Evolutionary conservation across 441 rosid species (phyloP).

Genomic region (Viola pubescens): DNA sequence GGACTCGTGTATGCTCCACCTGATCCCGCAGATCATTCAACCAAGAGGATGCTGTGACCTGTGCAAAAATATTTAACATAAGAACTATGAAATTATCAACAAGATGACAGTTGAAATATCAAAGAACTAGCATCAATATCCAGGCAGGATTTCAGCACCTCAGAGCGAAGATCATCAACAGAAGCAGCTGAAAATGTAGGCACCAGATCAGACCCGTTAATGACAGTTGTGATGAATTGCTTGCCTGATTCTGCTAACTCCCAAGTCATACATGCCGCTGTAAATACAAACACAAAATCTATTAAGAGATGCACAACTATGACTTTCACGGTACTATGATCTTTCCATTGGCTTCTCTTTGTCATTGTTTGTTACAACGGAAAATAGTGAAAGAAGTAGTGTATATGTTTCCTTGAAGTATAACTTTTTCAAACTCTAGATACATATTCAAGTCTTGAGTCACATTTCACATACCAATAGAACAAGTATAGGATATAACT

Average conservation of each 20-base stretch:
- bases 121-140: constrained; percentile 5
- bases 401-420: neutral
- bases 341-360: neutral
- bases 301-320: constrained; percentile 11
- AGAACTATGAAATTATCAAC: neutral
- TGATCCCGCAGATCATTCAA: constrained; percentile 87
- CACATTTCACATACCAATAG: too few species aligned
- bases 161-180: constrained; percentile 83
- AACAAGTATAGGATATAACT: too few species aligned
- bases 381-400: neutral
- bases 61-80: constrained; percentile 9
- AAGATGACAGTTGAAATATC: neutral
- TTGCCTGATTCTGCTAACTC: constrained; percentile 98
- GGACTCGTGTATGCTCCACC: constrained; percentile 76
- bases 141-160: constrained; percentile 38
- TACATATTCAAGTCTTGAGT: neutral
- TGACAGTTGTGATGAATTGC: constrained; percentile 63
- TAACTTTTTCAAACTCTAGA: neutral
- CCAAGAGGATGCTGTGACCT: constrained; percentile 98
- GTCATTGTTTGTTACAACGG: neutral
- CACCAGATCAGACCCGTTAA: constrained; percentile 92
- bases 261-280: constrained; percentile 99
- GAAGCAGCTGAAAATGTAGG: constrained; percentile 92
- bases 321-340: neutral
- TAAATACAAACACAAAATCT: constrained; percentile 20